Conservation (phyloP, 2,329 filamentous ascomycete species). For the Aspergillus jensenii region DNA sequence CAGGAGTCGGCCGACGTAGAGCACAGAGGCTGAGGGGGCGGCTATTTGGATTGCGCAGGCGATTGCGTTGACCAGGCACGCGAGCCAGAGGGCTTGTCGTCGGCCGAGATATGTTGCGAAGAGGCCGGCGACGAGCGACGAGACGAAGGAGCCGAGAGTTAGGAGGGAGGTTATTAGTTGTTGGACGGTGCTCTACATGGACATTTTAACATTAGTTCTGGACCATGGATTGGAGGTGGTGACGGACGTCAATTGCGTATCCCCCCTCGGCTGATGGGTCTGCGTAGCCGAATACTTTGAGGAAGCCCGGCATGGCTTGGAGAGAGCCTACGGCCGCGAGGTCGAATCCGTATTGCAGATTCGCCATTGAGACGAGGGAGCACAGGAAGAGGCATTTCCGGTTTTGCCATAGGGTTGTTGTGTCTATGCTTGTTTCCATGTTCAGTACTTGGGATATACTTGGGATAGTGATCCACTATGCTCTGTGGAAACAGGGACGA, state of each 20-base stretch:
- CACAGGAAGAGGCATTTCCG: conserved; percentile 19
- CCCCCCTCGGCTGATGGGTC: too few species aligned
- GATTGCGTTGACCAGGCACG: neutral
- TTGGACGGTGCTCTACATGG: neutral
- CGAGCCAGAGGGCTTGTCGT: neutral
- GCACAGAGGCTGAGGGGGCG: neutral
- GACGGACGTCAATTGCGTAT: too few species aligned
- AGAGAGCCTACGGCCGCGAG: too few species aligned
- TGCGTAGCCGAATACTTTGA: too few species aligned
- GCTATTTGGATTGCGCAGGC: neutral
- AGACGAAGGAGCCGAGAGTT: conserved; percentile 1
- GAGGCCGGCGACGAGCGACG: neutral
- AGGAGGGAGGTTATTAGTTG: conserved; percentile 4
- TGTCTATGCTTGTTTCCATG: neutral
- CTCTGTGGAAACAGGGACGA: neutral
- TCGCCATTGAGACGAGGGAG: conserved; percentile 8
- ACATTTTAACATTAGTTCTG: too few species aligned
- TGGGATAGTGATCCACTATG: neutral
- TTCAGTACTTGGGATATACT: neutral
- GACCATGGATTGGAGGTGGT: too few species aligned
- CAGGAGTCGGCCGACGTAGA: neutral
- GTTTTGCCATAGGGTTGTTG: conserved; percentile 18
- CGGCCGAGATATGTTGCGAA: neutral
- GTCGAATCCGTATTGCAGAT: neutral
- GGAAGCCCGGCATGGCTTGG: too few species aligned